These are phyloP conservation scores for Cadophora sp. DNA, from an alignment of 2,329 filamentous ascomycete genomes.

Conservation along the genomic window DNA sequence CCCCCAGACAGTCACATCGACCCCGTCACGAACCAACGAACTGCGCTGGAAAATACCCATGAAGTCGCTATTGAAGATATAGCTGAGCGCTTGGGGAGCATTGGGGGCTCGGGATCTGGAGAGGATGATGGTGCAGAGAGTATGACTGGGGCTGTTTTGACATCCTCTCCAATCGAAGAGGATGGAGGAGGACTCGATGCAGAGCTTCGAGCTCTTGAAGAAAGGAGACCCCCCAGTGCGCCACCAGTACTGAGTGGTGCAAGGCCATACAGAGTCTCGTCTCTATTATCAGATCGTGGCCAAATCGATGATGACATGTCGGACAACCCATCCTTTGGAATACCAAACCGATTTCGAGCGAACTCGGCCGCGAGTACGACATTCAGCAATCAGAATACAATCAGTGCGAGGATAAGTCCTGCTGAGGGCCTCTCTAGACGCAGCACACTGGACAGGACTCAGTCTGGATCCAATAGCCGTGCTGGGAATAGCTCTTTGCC, in stretches of 20 bases:
- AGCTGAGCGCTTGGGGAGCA: conserved; percentile 33
- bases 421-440: conserved; percentile 37
- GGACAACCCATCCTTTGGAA: conserved; percentile 39
- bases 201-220: conserved; percentile 32
- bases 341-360: conserved; percentile 38
- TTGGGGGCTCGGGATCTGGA: conserved; percentile 16
- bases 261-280: conserved; percentile 31
- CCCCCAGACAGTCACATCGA: conserved; percentile 48
- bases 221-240: conserved; percentile 24
- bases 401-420: conserved; percentile 36
- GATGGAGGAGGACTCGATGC: conserved; percentile 38
- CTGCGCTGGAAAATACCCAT: conserved; percentile 28
- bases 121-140: conserved; percentile 4
- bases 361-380: conserved; percentile 32
- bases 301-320: conserved; percentile 39
- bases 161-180: conserved; percentile 39
- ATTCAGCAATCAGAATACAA: conserved; percentile 22
- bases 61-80: conserved; percentile 39
- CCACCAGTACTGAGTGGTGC: conserved; percentile 21
- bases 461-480: conserved; percentile 27
- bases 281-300: conserved; percentile 32
- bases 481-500: conserved; percentile 51
- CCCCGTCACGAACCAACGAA: conserved; percentile 37
- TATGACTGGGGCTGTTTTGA: conserved; percentile 32
- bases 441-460: conserved; percentile 34